Percentiles rank a stretch among this genome's conserved stretches.
phyloP scores from a whole-genome alignment of 2,329 filamentous ascomycete genomes.

The Ascosphaera aggregata region DNA sequence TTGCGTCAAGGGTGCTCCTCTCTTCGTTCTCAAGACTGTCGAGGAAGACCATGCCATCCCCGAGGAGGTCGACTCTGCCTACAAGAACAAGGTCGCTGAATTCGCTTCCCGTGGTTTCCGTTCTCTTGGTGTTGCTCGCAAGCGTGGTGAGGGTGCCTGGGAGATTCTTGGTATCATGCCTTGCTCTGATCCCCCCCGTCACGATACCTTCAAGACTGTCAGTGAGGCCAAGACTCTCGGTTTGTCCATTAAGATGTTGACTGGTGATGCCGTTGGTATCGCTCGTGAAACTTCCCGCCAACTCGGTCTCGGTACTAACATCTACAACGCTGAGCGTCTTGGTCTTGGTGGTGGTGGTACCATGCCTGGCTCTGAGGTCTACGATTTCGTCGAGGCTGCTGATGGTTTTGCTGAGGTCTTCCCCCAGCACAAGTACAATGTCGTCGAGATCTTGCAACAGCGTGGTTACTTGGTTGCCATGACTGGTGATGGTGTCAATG shows the following conservation, averaged over 20 bases:
- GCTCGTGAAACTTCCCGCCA: conserved; percentile 79
- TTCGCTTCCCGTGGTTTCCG: conserved; percentile 86
- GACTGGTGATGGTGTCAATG: conserved; percentile 97
- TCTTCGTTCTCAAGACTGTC: conserved; percentile 70
- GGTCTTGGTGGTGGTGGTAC: conserved; percentile 76
- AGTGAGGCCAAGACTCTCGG: conserved; percentile 72
- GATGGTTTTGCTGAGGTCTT: conserved; percentile 87
- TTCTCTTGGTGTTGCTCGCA: conserved; percentile 79
- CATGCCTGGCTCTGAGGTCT: conserved; percentile 89
- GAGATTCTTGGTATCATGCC: conserved; percentile 91
- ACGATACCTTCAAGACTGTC: conserved; percentile 78
- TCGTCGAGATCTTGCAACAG: conserved; percentile 88
- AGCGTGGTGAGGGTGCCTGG: conserved; percentile 60
- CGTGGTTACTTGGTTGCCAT: conserved; percentile 90
- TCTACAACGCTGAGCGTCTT: conserved; percentile 83
- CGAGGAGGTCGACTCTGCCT: conserved; percentile 53
- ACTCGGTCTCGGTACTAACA: conserved; percentile 75
- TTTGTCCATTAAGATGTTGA: conserved; percentile 89
- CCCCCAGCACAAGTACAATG: conserved; percentile 87
- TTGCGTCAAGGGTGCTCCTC: conserved; percentile 78
- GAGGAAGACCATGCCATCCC: conserved; percentile 64
- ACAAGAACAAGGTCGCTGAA: conserved; percentile 82
- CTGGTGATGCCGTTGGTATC: conserved; percentile 83
- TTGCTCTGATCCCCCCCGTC: conserved; percentile 73
- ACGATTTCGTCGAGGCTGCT: conserved; percentile 64